phyloP scores from a whole-genome alignment of 352 stramenopile genomes.

The Pythium brassicae region DNA sequence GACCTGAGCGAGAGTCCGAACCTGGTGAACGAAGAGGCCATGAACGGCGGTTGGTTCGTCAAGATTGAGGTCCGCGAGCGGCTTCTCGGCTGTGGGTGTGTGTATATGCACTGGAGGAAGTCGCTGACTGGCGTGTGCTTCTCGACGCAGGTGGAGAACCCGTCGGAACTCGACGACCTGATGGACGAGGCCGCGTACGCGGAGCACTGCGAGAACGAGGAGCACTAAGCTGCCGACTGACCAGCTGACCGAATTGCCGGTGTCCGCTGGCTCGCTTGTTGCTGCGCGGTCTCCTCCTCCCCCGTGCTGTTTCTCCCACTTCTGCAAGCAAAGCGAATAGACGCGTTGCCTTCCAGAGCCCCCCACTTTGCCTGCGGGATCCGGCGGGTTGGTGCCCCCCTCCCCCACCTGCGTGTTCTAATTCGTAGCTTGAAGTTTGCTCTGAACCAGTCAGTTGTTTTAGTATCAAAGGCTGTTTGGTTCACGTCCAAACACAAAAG shows the following conservation, averaged over 20 bases:
- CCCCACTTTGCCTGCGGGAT: too few species aligned
- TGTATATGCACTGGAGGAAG: too few species aligned
- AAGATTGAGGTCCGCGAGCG: constrained; percentile 71
- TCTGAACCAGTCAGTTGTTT: neutral
- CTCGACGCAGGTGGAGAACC: constrained; percentile 45
- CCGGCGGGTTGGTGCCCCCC: too few species aligned
- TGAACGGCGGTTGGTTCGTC: constrained; percentile 86
- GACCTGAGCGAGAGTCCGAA: constrained; percentile 75
- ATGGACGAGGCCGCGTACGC: constrained; percentile 84
- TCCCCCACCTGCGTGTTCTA: too few species aligned
- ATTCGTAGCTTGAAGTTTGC: constrained; percentile 2
- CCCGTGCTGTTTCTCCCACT: neutral
- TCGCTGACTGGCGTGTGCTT: too few species aligned
- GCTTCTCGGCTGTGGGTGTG: neutral
- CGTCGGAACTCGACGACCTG: constrained; percentile 69
- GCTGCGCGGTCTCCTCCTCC: neutral
- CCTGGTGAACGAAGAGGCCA: constrained; percentile 86
- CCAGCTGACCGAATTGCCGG: neutral
- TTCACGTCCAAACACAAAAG: neutral
- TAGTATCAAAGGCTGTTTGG: too few species aligned
- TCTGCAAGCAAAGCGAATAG: constrained; percentile 2
- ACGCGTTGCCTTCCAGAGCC: constrained; percentile 1
- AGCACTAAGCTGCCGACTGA: constrained; percentile 39
- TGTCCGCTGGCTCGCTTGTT: neutral
- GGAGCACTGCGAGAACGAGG: constrained; percentile 81